Evolutionary conservation across 768 basidiomycete species (phyloP).

Genomic region (Leucocoprinus birnbaumii): DNA sequence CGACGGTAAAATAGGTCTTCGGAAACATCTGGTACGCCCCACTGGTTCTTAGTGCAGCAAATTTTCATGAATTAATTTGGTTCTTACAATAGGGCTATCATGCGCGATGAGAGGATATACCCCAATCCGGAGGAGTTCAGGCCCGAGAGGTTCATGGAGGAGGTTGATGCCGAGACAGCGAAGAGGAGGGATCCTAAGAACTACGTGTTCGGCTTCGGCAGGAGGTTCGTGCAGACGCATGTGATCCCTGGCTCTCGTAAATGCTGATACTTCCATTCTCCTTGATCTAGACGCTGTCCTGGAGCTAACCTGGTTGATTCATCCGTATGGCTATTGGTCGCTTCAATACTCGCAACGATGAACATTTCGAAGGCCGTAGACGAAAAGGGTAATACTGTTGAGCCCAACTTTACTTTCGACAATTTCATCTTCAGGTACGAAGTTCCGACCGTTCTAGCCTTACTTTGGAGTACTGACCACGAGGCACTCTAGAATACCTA

Average conservation of each 20-base stretch:
- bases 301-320: constrained; percentile 62
- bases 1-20: constrained; percentile 32
- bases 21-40: constrained; percentile 55
- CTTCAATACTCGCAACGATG: constrained; percentile 54
- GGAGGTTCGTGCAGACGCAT: constrained; percentile 27
- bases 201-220: constrained; percentile 40
- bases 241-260: not conserved
- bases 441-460: not conserved
- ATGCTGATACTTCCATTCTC: not conserved
- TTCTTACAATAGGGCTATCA: constrained; percentile 35
- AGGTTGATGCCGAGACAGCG: constrained; percentile 23
- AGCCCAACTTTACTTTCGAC: constrained; percentile 52
- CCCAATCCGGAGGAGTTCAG: constrained; percentile 47
- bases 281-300: constrained; percentile 50
- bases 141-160: constrained; percentile 50
- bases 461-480: not conserved
- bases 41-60: not conserved
- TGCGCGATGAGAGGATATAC: constrained; percentile 49
- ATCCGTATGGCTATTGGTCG: constrained; percentile 57
- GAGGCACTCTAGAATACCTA: constrained; percentile 35
- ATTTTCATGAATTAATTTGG: not conserved
- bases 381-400: constrained; percentile 39
- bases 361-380: constrained; percentile 52
- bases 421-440: constrained; percentile 63
- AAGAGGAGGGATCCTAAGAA: constrained; percentile 27